phyloP scores from a whole-genome alignment of 139 green algal species.

The Edaphochlamys debaryana region DNA sequence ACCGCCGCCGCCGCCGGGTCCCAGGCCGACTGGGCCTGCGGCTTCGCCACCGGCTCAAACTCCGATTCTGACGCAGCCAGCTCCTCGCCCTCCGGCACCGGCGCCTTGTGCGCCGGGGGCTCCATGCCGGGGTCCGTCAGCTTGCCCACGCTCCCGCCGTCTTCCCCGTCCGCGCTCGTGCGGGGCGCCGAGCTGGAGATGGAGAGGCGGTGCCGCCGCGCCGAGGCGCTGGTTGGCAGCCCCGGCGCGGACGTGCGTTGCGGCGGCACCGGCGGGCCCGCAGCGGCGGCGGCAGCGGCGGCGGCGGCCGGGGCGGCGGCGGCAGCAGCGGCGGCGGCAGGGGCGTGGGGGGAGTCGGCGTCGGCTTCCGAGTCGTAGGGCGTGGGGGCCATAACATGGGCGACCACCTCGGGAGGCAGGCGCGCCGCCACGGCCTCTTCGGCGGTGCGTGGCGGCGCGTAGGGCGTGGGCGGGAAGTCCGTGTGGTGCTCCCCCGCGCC shows the following conservation, averaged over 20 bases:
- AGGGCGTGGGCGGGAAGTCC: constrained; percentile 9
- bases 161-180: too few species aligned
- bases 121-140: too few species aligned
- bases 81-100: too few species aligned
- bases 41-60: too few species aligned
- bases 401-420: not conserved
- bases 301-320: too few species aligned
- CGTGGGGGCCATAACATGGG: not conserved
- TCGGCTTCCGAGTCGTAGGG: not conserved
- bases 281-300: not conserved
- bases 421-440: not conserved
- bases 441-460: not conserved
- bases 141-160: too few species aligned
- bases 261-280: not conserved
- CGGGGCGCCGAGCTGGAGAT: constrained; percentile 10
- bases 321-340: not conserved
- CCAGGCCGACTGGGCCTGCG: too few species aligned
- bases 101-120: too few species aligned
- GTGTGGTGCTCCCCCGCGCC: not conserved
- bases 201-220: constrained; percentile 15
- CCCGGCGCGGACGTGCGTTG: not conserved
- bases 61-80: too few species aligned
- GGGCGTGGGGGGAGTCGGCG: not conserved
- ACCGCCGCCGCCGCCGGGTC: too few species aligned
- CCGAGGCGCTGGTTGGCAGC: not conserved